Base-by-base conservation (phyloP, 1,284 basidiomycete species). In the Cryptococcus sp. region DNA sequence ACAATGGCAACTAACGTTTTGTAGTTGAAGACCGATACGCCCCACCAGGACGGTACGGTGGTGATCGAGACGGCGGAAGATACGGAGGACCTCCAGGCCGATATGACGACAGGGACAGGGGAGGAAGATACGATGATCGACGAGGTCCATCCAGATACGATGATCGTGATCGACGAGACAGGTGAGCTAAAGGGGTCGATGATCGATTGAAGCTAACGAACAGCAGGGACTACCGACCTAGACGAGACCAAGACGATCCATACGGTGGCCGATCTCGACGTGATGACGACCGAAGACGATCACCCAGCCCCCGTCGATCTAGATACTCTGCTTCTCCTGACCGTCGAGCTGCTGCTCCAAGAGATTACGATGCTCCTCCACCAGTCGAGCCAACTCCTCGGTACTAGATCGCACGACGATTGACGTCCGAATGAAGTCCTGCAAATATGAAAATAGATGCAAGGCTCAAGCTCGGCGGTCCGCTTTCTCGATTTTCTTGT, bases 11-110 rank as follows among this genome's bases (percentile, higher is more conserved):
- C 38, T 41, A 10, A n/a, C 38, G 38, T 41, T 41, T 10, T 41
- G 38, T n/a, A 10, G 38, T 10, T 41, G 81, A 84, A 49, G 85
- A 87, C 58, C 80, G 82, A 1, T 82, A 83, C 67, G 76, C 78
- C 32, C 74, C 74, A 45, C 66, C 74, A 50, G 64, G 74, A 46
- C 23, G 23, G 23, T 23, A 23, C 23, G 73, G 79, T 52, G 76
- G 38, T 15, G 13, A 10, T 8, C 44, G 44, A 14, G 7, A 10
- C 46, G 34, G 46, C 15, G 6, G 38, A 41, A 32, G 46, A 6
- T 34, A 32, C 23, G 23, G 23, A 23, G 23, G 23, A 23, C 23
- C 23, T 23, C 23, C 23, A 23, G 23, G 23, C 46, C 54, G 59
- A 32, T 55, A 49, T 68, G 80, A 67, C 43, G 59, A 64, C 49